phyloP scores from a whole-genome alignment of 345 rosid species.

The Aethionema arabicum region DNA sequence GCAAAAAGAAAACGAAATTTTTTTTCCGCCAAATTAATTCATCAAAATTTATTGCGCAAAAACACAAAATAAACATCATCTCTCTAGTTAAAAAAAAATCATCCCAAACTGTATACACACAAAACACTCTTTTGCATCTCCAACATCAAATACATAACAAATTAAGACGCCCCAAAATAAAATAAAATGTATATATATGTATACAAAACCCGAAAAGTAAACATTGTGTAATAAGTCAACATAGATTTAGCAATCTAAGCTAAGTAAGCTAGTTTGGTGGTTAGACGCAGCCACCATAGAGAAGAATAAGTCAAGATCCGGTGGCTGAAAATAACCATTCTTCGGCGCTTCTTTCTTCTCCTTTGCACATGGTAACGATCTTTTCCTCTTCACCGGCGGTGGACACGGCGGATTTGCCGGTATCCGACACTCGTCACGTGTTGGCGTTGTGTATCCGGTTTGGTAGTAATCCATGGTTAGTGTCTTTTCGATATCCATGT shows the following conservation, averaged over 20 bases:
- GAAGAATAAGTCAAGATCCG: slow-evolving; percentile 66
- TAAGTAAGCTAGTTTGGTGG: slow-evolving; percentile 25
- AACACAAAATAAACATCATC: too few relatives aligned
- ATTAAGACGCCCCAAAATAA: too few relatives aligned
- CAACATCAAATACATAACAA: too few relatives aligned
- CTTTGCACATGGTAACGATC: not conserved
- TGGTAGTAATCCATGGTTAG: slow-evolving; percentile 24
- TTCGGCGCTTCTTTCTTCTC: slow-evolving; percentile 46
- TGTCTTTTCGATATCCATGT: slow-evolving; percentile 9
- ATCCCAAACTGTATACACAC: too few relatives aligned
- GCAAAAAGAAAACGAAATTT: too few relatives aligned
- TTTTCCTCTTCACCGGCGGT: slow-evolving; percentile 66
- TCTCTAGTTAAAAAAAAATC: too few relatives aligned
- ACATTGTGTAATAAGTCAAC: slow-evolving; percentile 7
- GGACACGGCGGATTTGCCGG: slow-evolving; percentile 47
- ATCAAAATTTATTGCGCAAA: too few relatives aligned
- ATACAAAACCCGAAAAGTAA: too few relatives aligned
- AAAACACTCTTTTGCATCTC: too few relatives aligned
- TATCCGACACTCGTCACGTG: slow-evolving; percentile 40
- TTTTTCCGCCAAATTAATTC: too few relatives aligned
- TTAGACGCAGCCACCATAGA: slow-evolving; percentile 28
- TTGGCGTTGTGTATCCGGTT: slow-evolving; percentile 60
- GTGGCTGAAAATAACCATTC: slow-evolving; percentile 64
- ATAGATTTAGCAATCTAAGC: slow-evolving; percentile 20
- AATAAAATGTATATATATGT: too few relatives aligned